phyloP scores from a whole-genome alignment of 805 yeast species.

The Candida berthetii region DNA sequence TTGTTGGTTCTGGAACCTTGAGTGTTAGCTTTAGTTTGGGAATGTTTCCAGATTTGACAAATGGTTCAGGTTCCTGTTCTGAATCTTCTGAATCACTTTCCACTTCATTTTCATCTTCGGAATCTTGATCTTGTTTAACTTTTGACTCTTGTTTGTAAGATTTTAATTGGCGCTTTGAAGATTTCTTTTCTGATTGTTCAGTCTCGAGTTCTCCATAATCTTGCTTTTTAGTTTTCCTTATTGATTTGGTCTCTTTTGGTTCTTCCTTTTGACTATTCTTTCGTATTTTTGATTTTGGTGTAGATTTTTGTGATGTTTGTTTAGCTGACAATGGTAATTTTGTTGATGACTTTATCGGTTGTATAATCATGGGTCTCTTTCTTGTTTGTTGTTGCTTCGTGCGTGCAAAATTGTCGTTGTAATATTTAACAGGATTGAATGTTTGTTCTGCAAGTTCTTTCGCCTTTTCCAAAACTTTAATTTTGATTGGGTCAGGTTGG shows the following conservation, averaged over 20 bases:
- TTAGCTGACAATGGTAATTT: not conserved
- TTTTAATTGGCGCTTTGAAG: no score
- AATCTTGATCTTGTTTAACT: constrained; percentile 6
- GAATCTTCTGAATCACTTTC: not conserved
- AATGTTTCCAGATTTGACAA: constrained; percentile 10
- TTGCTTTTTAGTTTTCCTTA: not conserved
- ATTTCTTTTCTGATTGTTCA: no score
- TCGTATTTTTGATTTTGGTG: not conserved
- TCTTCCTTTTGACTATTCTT: not conserved
- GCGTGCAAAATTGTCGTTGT: constrained; percentile 10
- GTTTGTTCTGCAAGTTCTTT: constrained; percentile 9
- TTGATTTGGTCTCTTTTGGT: not conserved
- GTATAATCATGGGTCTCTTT: constrained; percentile 1
- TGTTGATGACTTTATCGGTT: not conserved
- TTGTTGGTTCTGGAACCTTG: constrained; percentile 35
- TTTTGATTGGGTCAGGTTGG: constrained; percentile 10
- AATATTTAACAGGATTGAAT: constrained; percentile 15
- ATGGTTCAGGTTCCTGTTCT: constrained; percentile 11
- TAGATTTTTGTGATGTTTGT: not conserved
- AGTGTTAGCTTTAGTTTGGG: constrained; percentile 27
- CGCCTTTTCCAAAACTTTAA: constrained; percentile 8
- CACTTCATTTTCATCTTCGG: constrained; percentile 7
- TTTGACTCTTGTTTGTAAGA: not conserved
- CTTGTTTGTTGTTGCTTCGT: not conserved
- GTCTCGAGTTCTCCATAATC: no score